These are phyloP conservation scores for Morella rubra DNA, from an alignment of 306 rosid genomes.

Conservation along the genomic window DNA sequence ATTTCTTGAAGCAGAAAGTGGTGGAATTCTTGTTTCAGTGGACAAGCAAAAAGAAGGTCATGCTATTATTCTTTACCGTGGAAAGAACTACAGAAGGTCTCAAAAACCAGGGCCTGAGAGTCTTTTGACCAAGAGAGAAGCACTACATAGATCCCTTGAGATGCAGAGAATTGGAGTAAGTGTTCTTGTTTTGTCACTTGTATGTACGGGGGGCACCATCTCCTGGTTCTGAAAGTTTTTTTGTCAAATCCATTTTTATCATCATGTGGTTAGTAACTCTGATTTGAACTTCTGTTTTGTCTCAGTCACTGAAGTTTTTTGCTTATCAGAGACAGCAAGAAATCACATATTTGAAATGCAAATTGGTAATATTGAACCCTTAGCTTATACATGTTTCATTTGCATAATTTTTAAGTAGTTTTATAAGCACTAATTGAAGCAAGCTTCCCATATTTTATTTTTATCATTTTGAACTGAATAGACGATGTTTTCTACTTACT, in stretches of 20 bases:
- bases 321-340: conserved; percentile 50
- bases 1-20: conserved; percentile 69
- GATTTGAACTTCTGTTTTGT: conserved; percentile 15
- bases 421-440: neutral
- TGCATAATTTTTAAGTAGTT: conserved; percentile 10
- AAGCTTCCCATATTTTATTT: conserved; percentile 3
- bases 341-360: conserved; percentile 53
- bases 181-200: conserved; percentile 17
- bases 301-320: conserved; percentile 78
- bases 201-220: conserved; percentile 1
- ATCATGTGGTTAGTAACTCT: neutral
- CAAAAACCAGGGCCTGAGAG: conserved; percentile 31
- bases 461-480: conserved; percentile 16
- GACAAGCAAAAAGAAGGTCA: conserved; percentile 75
- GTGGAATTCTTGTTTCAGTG: conserved; percentile 76
- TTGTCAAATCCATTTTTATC: neutral
- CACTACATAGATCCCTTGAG: conserved; percentile 69
- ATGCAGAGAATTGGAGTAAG: conserved; percentile 87
- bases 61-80: conserved; percentile 79
- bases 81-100: conserved; percentile 77
- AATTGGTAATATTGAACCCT: conserved; percentile 53
- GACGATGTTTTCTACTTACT: neutral
- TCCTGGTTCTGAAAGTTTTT: conserved; percentile 15
- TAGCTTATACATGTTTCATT: conserved; percentile 16
- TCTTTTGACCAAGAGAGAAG: conserved; percentile 73